These are phyloP conservation scores for Xylaria sp. DNA, from an alignment of 2,329 filamentous ascomycete genomes.

Conservation along the genomic window DNA sequence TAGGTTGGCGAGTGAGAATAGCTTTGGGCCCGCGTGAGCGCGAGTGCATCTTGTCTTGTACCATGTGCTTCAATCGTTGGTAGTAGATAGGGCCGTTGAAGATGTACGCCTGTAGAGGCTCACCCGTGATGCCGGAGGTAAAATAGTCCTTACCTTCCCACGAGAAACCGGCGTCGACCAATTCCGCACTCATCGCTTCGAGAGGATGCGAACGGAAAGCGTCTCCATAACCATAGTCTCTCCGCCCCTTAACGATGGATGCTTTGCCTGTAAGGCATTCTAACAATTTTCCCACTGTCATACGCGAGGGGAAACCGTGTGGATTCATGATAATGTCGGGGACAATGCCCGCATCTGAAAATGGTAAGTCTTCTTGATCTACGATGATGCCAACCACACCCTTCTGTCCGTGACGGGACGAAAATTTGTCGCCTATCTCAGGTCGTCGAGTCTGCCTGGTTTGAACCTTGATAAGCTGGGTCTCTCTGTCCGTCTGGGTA, in stretches of 20 bases:
- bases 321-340: slow-evolving; percentile 99
- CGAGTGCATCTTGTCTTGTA: slow-evolving; percentile 99
- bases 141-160: slow-evolving; percentile 98
- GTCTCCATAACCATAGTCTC: slow-evolving; percentile 86
- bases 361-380: slow-evolving; percentile 96
- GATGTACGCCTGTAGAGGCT: slow-evolving; percentile 92
- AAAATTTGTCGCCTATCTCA: slow-evolving; percentile 98
- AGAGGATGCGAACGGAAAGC: slow-evolving; percentile 85
- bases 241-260: slow-evolving; percentile 83
- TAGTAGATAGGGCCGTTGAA: slow-evolving; percentile 99
- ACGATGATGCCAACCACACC: slow-evolving; percentile 97
- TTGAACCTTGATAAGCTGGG: slow-evolving; percentile 89
- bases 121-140: slow-evolving; percentile 93
- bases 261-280: slow-evolving; percentile 96
- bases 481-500: slow-evolving; percentile 87
- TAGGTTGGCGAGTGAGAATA: slow-evolving; percentile 93
- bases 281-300: slow-evolving; percentile 98
- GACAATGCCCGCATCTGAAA: slow-evolving; percentile 88
- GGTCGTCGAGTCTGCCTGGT: slow-evolving; percentile 95
- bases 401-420: slow-evolving; percentile 97
- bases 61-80: slow-evolving; percentile 99
- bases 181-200: slow-evolving; percentile 86
- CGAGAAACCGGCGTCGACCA: slow-evolving; percentile 89
- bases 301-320: slow-evolving; percentile 98
- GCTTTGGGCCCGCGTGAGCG: slow-evolving; percentile 89